Percentiles rank a stretch among this genome's conserved stretches.
Evolutionary conservation across 306 rosid species (phyloP).

Genomic region (Trifolium fragiferum): DNA sequence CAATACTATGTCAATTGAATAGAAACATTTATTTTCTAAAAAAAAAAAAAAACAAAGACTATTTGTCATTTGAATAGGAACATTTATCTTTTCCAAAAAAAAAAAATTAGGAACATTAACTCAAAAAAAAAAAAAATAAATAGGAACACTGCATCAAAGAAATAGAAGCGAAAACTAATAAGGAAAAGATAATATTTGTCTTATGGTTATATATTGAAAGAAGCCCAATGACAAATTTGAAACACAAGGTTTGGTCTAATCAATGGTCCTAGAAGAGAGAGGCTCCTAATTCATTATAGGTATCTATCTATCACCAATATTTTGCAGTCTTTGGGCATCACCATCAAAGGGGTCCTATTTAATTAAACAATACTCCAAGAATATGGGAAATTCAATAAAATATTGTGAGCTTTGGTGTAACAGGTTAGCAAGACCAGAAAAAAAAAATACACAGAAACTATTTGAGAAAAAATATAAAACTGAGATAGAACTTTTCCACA

Average conservation of each 20-base stretch:
- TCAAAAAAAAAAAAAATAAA: not conserved
- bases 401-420: not conserved
- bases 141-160: not conserved
- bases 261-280: conserved; percentile 35
- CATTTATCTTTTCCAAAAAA: too few relatives aligned
- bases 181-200: conserved; percentile 44
- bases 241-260: conserved; percentile 4
- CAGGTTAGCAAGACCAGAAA: too few relatives aligned
- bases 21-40: too few relatives aligned
- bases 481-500: too few relatives aligned
- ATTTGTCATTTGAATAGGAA: too few relatives aligned
- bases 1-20: not conserved
- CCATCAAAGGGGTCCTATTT: conserved; percentile 29
- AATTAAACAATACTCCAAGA: conserved; percentile 3
- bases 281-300: conserved; percentile 7
- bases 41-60: too few relatives aligned
- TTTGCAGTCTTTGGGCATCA: conserved; percentile 31
- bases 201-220: conserved; percentile 24
- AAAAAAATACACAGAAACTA: too few relatives aligned
- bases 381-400: conserved; percentile 20
- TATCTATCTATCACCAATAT: conserved; percentile 23
- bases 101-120: not conserved
- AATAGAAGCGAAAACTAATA: not conserved
- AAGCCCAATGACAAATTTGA: conserved; percentile 29
- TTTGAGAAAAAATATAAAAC: too few relatives aligned